A percentile compares a stretch with the other conserved stretches of the same genome.
phyloP scores from a whole-genome alignment of 768 basidiomycete genomes.

The Pleurotus tuber-regium region DNA sequence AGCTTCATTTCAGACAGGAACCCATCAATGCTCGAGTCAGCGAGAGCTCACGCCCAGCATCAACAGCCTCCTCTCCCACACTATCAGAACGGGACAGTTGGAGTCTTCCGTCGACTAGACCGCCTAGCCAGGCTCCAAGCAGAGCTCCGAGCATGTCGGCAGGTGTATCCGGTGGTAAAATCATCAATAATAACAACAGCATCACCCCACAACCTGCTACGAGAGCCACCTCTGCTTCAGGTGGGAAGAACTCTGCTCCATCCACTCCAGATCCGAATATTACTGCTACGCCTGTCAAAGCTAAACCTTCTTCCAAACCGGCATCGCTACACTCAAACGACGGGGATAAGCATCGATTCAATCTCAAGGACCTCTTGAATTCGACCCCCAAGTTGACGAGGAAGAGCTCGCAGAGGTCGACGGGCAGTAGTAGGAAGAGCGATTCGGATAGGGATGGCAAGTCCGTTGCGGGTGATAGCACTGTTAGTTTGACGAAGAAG shows the following conservation, averaged over 20 bases:
- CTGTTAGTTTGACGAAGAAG: conserved; percentile 66
- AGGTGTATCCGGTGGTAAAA: conserved; percentile 36
- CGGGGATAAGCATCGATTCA: conserved; percentile 69
- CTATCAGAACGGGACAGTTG: conserved; percentile 56
- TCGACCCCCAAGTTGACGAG: conserved; percentile 73
- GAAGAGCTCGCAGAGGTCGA: conserved; percentile 67
- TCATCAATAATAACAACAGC: conserved; percentile 20
- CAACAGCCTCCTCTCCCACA: conserved; percentile 44
- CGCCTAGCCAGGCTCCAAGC: conserved; percentile 49
- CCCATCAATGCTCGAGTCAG: conserved; percentile 23
- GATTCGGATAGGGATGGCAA: conserved; percentile 54
- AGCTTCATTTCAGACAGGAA: conserved; percentile 24
- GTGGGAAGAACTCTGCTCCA: conserved; percentile 1
- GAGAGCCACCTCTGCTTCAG: conserved; percentile 15
- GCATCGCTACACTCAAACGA: conserved; percentile 57
- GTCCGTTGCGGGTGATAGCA: conserved; percentile 43
- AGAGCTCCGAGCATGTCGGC: conserved; percentile 49
- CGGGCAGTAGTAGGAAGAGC: conserved; percentile 59
- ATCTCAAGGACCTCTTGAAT: conserved; percentile 72
- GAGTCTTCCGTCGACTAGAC: conserved; percentile 52
- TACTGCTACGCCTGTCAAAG: conserved; percentile 20
- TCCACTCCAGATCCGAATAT: neutral
- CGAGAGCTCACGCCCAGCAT: conserved; percentile 32
- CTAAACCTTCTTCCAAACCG: conserved; percentile 33
- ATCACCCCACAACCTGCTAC: conserved; percentile 18